A percentile compares a stretch with the other conserved stretches of the same genome.
Evolutionary conservation across 1,284 basidiomycete genomes (phyloP).

Genomic region (Serendipita sp.): DNA sequence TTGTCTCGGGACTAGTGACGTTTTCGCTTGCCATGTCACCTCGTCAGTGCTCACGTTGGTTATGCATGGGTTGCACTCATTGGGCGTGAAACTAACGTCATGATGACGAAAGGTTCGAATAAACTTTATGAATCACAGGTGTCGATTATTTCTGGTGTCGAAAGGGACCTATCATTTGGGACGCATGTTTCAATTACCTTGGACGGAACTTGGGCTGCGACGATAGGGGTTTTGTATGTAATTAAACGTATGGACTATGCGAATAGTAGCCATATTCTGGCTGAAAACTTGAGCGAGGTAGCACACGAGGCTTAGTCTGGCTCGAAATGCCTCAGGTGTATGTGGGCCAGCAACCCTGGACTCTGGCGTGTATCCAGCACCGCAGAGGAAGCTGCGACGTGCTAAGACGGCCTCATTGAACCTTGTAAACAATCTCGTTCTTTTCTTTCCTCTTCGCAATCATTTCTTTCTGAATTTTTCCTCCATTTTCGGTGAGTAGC

Average conservation of each 20-base stretch:
- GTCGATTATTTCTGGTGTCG: background rate
- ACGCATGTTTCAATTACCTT: background rate
- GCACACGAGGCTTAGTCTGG: constrained; percentile 1
- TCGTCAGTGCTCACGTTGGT: too few relatives aligned
- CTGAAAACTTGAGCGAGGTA: background rate
- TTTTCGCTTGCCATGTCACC: background rate
- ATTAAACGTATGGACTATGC: background rate
- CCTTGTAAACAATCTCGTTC: background rate
- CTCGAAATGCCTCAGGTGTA: background rate
- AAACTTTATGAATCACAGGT: background rate
- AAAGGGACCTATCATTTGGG: background rate
- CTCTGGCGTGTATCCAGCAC: background rate
- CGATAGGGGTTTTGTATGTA: background rate
- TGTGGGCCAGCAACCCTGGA: background rate
- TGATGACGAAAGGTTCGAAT: background rate
- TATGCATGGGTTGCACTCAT: background rate
- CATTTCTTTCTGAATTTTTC: constrained; percentile 3
- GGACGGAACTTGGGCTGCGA: background rate
- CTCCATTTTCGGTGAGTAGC: background rate
- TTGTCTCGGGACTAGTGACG: background rate
- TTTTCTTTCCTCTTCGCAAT: background rate
- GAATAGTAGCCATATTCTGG: background rate
- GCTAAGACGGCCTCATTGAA: background rate
- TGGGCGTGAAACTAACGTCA: background rate
- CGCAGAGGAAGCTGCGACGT: background rate